Evolutionary conservation across 345 rosid species (phyloP).

Genomic region (Sisymbrium irio): DNA sequence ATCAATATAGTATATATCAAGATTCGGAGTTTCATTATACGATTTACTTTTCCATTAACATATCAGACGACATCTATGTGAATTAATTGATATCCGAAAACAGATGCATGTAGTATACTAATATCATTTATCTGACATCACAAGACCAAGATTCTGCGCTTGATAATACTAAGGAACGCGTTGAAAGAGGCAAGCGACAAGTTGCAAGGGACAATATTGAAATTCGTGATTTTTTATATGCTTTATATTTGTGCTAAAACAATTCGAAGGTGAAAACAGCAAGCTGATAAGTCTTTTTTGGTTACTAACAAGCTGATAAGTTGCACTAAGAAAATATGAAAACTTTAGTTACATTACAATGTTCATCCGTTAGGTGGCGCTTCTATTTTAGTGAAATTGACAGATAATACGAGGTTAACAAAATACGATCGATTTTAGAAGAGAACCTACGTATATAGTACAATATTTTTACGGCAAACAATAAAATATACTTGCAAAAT

Average conservation of each 20-base stretch:
- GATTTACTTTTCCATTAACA: neutral
- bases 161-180: constrained; percentile 26
- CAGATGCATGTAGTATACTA: neutral
- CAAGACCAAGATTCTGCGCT: constrained; percentile 25
- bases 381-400: neutral
- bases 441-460: neutral
- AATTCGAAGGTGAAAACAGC: neutral
- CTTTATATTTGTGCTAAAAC: neutral
- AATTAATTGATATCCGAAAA: neutral
- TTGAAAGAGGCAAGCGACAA: constrained; percentile 26
- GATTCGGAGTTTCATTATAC: neutral
- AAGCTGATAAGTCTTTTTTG: neutral
- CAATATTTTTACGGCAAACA: neutral
- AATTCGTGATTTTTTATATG: neutral
- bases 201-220: constrained; percentile 8
- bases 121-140: constrained; percentile 7
- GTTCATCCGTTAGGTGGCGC: neutral
- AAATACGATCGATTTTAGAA: neutral
- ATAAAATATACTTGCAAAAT: neutral
- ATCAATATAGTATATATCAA: neutral
- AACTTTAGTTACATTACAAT: neutral
- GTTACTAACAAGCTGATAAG: neutral
- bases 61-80: neutral
- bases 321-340: neutral
- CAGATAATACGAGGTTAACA: neutral